These are phyloP conservation scores for Malus fusca DNA, from an alignment of 306 rosid species.

Conservation along the genomic window DNA sequence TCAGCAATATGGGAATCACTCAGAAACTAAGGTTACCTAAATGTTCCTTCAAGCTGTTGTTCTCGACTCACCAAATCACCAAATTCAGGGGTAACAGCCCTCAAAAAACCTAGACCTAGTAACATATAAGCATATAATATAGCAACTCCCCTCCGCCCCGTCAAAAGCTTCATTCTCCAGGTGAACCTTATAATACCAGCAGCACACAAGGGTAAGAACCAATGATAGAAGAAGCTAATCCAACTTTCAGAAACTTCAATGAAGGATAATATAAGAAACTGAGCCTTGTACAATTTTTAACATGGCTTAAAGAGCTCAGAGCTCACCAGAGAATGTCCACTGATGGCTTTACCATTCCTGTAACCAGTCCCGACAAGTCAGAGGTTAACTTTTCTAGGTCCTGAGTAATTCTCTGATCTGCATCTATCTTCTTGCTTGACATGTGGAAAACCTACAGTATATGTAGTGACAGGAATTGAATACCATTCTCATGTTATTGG, in stretches of 20 bases:
- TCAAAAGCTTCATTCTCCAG: constrained; percentile 99
- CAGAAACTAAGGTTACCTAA: constrained; percentile 48
- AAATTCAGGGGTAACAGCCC: constrained; percentile 86
- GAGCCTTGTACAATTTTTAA: not conserved
- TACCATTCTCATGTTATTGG: not conserved
- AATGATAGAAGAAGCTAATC: not conserved
- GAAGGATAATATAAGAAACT: not conserved
- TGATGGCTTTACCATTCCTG: constrained; percentile 94
- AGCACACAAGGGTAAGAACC: constrained; percentile 1
- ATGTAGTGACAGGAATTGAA: constrained; percentile 19
- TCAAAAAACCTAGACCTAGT: constrained; percentile 86
- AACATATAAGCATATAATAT: constrained; percentile 93
- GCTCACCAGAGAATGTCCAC: constrained; percentile 96
- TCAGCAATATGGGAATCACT: constrained; percentile 16
- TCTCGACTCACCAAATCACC: constrained; percentile 90
- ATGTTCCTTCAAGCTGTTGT: constrained; percentile 94
- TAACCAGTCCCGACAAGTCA: constrained; percentile 89
- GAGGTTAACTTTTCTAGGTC: constrained; percentile 85
- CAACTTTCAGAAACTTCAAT: constrained; percentile 6
- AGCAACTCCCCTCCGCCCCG: constrained; percentile 91
- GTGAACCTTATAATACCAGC: constrained; percentile 64
- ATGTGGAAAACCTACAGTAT: constrained; percentile 79
- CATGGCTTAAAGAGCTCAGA: constrained; percentile 29
- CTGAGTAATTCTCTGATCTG: constrained; percentile 94
- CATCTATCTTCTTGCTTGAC: constrained; percentile 75